Percentiles rank a stretch among this genome's conserved stretches.
Conservation (phyloP, 2,329 filamentous ascomycete species). For the Alternaria gansuensis region DNA sequence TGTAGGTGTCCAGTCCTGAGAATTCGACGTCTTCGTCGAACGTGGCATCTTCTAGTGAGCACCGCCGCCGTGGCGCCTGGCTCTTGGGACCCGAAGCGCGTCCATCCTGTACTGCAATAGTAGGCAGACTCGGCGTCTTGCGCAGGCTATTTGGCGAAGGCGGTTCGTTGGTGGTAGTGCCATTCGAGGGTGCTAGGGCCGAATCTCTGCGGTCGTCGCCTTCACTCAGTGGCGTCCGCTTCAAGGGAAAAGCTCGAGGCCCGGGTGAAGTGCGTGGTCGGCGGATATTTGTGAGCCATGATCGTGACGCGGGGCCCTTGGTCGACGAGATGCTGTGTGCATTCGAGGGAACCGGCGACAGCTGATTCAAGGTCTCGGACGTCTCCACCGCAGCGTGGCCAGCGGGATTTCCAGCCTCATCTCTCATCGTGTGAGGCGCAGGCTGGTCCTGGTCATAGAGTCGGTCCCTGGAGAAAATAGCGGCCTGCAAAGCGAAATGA, state of each 20-base stretch:
- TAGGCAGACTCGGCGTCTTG: constrained; percentile 55
- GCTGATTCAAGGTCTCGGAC: constrained; percentile 18
- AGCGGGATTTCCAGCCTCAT: constrained; percentile 41
- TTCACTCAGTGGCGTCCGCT: constrained; percentile 41
- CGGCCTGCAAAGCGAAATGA: constrained; percentile 44
- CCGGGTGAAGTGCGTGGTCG: constrained; percentile 51
- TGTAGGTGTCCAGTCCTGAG: constrained; percentile 62
- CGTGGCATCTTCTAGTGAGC: constrained; percentile 23
- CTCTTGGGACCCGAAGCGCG: constrained; percentile 19
- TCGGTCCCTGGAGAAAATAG: constrained; percentile 35
- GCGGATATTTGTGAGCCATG: constrained; percentile 50
- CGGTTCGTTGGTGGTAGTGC: constrained; percentile 44
- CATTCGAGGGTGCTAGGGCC: constrained; percentile 51
- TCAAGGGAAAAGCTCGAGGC: constrained; percentile 45
- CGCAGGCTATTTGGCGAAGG: constrained; percentile 44
- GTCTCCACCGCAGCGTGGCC: constrained; percentile 30
- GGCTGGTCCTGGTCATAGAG: constrained; percentile 42
- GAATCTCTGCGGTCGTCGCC: constrained; percentile 54
- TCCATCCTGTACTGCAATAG: constrained; percentile 57
- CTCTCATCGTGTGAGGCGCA: constrained; percentile 43
- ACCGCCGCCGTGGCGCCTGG: constrained; percentile 14
- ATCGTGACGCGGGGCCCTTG: constrained; percentile 41
- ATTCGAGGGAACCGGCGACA: constrained; percentile 26
- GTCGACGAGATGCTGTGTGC: constrained; percentile 25
- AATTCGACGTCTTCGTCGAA: constrained; percentile 47